Conservation (phyloP, 75 land plant genomes). For the Cryptomeria japonica region DNA sequence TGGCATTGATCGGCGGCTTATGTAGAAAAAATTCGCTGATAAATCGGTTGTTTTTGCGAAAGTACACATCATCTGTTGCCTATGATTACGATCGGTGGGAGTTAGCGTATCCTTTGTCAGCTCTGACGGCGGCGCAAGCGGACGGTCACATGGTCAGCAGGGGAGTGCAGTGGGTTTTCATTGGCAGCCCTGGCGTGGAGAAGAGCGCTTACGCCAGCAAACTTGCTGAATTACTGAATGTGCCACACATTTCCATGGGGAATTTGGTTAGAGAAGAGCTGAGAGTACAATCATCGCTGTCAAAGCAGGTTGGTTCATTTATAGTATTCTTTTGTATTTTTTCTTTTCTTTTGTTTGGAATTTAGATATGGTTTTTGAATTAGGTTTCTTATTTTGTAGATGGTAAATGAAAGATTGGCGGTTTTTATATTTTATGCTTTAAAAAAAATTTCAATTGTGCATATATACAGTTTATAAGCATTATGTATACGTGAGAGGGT, state of each 20-base stretch:
- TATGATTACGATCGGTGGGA: slow-evolving; percentile 26
- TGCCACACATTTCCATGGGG: slow-evolving; percentile 74
- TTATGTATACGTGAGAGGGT: background rate
- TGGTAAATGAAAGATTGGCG: no score
- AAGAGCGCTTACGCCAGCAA: slow-evolving; percentile 55
- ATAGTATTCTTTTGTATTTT: no score
- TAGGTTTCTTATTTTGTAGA: background rate
- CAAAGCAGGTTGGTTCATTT: slow-evolving; percentile 45
- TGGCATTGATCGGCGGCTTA: slow-evolving; percentile 24
- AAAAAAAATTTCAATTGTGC: background rate
- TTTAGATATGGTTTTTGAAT: background rate
- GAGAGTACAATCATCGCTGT: slow-evolving; percentile 31
- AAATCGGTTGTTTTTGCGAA: background rate
- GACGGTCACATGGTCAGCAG: slow-evolving; percentile 26
- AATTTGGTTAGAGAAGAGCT: slow-evolving; percentile 63
- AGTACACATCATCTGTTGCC: slow-evolving; percentile 12
- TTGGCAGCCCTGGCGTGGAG: slow-evolving; percentile 60
- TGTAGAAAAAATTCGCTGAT: background rate
- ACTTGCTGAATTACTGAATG: slow-evolving; percentile 55
- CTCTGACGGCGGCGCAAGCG: slow-evolving; percentile 15
- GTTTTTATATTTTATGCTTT: no score
- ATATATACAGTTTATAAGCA: background rate
- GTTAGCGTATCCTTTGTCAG: slow-evolving; percentile 2
- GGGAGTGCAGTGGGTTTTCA: slow-evolving; percentile 76
- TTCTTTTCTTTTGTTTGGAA: no score